phyloP scores from a whole-genome alignment of 768 basidiomycete species.

The Exidia glandulosa region DNA sequence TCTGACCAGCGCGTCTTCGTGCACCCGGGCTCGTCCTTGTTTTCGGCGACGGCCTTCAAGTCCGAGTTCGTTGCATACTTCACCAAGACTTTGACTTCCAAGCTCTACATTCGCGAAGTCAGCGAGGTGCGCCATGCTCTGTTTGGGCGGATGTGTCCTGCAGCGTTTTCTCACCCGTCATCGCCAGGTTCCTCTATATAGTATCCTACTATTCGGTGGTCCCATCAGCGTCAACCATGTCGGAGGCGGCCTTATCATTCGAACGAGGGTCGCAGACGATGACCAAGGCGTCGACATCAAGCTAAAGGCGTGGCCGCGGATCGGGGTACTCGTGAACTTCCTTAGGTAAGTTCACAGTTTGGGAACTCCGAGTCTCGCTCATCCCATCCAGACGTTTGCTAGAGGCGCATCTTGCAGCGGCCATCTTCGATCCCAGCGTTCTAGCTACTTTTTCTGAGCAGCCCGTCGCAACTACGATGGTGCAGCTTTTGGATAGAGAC shows the following conservation, averaged over 20 bases:
- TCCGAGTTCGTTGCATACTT: constrained; percentile 78
- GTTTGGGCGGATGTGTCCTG: constrained; percentile 5
- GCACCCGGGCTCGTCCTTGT: constrained; percentile 75
- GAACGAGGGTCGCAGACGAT: constrained; percentile 32
- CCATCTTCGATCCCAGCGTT: constrained; percentile 51
- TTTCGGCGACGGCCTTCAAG: constrained; percentile 60
- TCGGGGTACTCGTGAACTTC: constrained; percentile 82
- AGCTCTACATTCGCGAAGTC: constrained; percentile 77
- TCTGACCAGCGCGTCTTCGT: constrained; percentile 55
- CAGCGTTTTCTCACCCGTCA: not conserved
- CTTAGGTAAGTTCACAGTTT: constrained; percentile 39
- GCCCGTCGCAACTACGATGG: constrained; percentile 35
- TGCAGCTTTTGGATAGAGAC: constrained; percentile 26
- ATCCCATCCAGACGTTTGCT: constrained; percentile 42
- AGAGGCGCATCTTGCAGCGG: constrained; percentile 52
- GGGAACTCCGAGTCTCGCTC: constrained; percentile 7
- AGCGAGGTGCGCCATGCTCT: constrained; percentile 82
- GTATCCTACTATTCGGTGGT: constrained; percentile 75
- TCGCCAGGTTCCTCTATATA: constrained; percentile 76
- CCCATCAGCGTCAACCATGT: constrained; percentile 69
- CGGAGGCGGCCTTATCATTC: constrained; percentile 53
- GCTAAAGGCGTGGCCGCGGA: constrained; percentile 77
- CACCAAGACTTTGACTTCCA: constrained; percentile 68
- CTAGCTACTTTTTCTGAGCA: constrained; percentile 37
- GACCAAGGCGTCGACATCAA: constrained; percentile 37